Conservation (phyloP, 2,329 filamentous ascomycete species). For the Didymosphaeria variabile region DNA sequence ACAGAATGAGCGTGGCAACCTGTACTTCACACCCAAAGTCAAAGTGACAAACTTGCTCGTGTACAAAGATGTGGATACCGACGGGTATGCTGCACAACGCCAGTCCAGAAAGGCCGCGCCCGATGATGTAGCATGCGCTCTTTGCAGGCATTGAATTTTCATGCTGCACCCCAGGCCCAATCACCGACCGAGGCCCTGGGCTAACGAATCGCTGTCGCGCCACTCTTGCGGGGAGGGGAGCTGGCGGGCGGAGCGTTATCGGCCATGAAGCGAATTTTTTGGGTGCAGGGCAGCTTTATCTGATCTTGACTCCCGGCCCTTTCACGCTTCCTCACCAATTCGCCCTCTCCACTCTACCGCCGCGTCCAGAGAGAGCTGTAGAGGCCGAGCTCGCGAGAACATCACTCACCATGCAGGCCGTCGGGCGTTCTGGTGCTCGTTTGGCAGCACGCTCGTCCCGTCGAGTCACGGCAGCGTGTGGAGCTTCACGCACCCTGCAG, state of each 20-base stretch:
- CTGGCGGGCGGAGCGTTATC: constrained; percentile 35
- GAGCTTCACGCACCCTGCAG: constrained; percentile 38
- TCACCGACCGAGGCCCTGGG: constrained; percentile 23
- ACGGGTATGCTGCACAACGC: background rate
- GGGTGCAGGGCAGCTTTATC: constrained; percentile 20
- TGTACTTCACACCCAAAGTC: too few species aligned
- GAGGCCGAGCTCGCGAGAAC: constrained; percentile 33
- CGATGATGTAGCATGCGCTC: constrained; percentile 5
- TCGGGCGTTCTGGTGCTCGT: constrained; percentile 49
- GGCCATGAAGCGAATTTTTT: constrained; percentile 25
- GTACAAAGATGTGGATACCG: too few species aligned
- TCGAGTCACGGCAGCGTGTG: constrained; percentile 40
- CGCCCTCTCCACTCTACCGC: constrained; percentile 25
- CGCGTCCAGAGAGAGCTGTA: constrained; percentile 29
- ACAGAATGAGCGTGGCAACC: background rate
- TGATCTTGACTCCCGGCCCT: constrained; percentile 23
- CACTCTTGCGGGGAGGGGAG: constrained; percentile 27
- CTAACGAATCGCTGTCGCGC: constrained; percentile 25
- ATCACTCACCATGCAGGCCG: constrained; percentile 48
- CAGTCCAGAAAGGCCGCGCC: background rate
- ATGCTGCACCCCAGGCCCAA: constrained; percentile 10
- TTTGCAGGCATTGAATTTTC: constrained; percentile 11
- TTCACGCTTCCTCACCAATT: constrained; percentile 30
- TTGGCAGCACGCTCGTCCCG: constrained; percentile 47
- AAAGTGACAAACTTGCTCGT: too few species aligned